Evolutionary conservation across 1,139 yeast genomes (phyloP), one percentile per base, ranked within the genome.

Genomic region (Schwanniomyces etchellsii): DNA sequence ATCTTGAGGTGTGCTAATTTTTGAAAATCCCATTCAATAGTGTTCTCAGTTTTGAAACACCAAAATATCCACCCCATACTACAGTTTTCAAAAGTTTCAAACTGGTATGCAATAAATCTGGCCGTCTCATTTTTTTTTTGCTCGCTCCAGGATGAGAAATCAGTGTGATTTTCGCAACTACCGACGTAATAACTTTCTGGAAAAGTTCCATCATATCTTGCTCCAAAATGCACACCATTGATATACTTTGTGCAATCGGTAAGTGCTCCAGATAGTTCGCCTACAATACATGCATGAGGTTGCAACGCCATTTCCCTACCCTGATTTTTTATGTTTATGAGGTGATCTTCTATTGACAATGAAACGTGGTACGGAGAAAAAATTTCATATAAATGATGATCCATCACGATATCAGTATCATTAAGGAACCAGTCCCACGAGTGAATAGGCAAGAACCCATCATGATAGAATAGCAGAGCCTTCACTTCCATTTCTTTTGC

Each of bases 201-300:
- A 16, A 37, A 43, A 5, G 45, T 44, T 3, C 57, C 57, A 29
- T 44, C 48, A 34, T 43, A 52, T 21, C 57, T 31, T 5, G 52
- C 38, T 2, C 58, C 58, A 6, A 32, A 35, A 4, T 50, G 54
- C 6, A 50, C 48, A 4, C 58, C 58, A 37, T 52, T 53, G 16
- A 53, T 38, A 32, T 47, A 48, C 26, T 40, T 46, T n/a, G 57
- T 42, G 30, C 57, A 53, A 33, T 52, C 57, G 5, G 53, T 50
- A 2, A 52, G 22, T 2, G 58, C 57, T 2, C 54, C 58, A 1
- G 55, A 45, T 35, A 50, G 52, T 32, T 53, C 58, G 2, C 58
- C 57, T 16, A 50, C 55, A 2, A 52, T 38, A 27, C 45, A 37
- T 24, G 36, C 26, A 28, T 51, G 56, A 4, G 38, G 37, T 12